Percentiles rank a stretch among this genome's conserved stretches.
Conservation (phyloP, 768 basidiomycete genomes). For the Pulveroboletus sp. region DNA sequence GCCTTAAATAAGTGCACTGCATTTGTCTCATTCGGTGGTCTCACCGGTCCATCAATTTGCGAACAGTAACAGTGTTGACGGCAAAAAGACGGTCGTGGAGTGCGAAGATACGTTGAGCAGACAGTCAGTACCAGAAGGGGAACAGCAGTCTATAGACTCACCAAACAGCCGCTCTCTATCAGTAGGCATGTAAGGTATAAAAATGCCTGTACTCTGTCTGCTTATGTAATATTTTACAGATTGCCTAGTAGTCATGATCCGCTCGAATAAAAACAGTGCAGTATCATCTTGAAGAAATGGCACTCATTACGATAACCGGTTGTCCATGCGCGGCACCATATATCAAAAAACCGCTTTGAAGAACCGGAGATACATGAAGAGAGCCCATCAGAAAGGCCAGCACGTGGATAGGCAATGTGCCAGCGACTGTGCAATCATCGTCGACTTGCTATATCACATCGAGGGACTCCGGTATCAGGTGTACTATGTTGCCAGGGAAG, state of each 20-base stretch:
- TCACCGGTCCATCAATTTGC: neutral
- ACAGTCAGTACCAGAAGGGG: too few species aligned
- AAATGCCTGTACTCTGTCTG: too few species aligned
- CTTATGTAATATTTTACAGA: too few species aligned
- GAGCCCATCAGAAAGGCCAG: constrained; percentile 80
- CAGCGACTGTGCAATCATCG: constrained; percentile 72
- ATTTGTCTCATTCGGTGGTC: too few species aligned
- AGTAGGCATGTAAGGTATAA: too few species aligned
- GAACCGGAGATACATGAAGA: constrained; percentile 40
- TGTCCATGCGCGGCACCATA: constrained; percentile 74
- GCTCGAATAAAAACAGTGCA: too few species aligned
- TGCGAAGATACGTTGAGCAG: too few species aligned
- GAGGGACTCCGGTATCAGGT: constrained; percentile 98
- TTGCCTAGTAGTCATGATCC: too few species aligned
- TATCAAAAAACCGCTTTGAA: constrained; percentile 55
- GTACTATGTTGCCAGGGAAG: constrained; percentile 91
- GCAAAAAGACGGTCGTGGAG: too few species aligned
- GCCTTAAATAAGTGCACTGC: too few species aligned
- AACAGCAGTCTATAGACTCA: too few species aligned
- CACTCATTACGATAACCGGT: constrained; percentile 86
- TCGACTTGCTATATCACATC: constrained; percentile 94
- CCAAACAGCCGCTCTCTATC: too few species aligned
- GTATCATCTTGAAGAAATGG: constrained; percentile 47
- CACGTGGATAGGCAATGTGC: constrained; percentile 55
- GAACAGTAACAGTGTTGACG: neutral